Base-by-base conservation (phyloP, 192 early-diverging fungal genomes). In the Haplosporangium gracile region DNA sequence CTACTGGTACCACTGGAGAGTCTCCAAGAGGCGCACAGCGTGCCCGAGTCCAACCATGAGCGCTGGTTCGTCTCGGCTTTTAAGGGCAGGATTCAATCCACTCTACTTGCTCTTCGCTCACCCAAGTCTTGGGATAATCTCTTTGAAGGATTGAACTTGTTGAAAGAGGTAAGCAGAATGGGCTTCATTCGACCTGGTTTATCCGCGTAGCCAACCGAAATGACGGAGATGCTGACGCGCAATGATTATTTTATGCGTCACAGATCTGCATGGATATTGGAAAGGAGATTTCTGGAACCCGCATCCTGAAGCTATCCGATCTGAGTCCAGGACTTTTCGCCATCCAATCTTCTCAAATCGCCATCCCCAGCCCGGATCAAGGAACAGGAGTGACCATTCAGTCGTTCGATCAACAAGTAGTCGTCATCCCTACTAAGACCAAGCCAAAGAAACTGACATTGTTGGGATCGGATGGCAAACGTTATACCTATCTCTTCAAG, bases 381-480 rank as follows among this genome's bases (percentile, higher is more conserved):
- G 82, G 47, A 43, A 78, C 34, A 43, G 78, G 38, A 18, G 43
- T 90, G 4, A 91, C 89, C 22, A 91, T 94, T 43, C 80, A 92
- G 4, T 83, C 89, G 10, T 93, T 95, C 89, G 86, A 88, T 13
- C 69, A 87, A 24, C 83, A 85, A 40, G 80, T 95, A 18, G 85
- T 89, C 13, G 85, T 95, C 34, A 89, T 96, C 24, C 94, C 96
- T 0, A 96, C 96, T 63, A 99, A 99, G 83, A 99, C 97, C 2
- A 95, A 97, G 68, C 98, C 98, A 13, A 99, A 98, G 79, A 96
- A 96, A 70, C 78, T 99, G 32, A 82, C 88, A 16, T 74, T 99
- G 40, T 43, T 89, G 10, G 91, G 90, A 13, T 82, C 91, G 40
- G 88, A 95, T 77, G 93, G 94, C 29, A 55, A 75, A 22, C 77